phyloP scores from a whole-genome alignment of 2,329 filamentous ascomycete species.

The Curvularia spicifera region DNA sequence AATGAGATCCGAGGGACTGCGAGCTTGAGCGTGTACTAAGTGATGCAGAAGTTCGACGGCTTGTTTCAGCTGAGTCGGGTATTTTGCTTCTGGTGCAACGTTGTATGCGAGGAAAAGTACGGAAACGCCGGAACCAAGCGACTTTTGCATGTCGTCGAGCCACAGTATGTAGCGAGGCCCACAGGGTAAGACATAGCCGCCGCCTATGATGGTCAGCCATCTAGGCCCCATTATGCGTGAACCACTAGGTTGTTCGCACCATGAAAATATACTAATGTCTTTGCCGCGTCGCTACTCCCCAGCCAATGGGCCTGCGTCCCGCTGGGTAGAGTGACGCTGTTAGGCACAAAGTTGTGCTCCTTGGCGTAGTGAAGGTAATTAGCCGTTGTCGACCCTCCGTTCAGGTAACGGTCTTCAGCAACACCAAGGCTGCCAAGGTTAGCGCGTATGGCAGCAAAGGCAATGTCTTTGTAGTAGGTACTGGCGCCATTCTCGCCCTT shows the following conservation, averaged over 20 bases:
- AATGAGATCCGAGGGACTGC: conserved; percentile 52
- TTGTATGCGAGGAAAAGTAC: conserved; percentile 65
- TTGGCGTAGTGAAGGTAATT: conserved; percentile 48
- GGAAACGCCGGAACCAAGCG: conserved; percentile 57
- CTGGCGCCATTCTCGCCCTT: conserved; percentile 45
- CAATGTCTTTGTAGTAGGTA: conserved; percentile 48
- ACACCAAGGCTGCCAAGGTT: conserved; percentile 40
- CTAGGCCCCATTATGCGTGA: background rate
- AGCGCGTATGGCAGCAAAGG: conserved; percentile 39
- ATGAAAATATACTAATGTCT: conserved; percentile 57
- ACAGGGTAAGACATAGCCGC: conserved; percentile 62
- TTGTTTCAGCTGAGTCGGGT: conserved; percentile 59
- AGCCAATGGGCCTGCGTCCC: conserved; percentile 58
- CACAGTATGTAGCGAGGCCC: conserved; percentile 58
- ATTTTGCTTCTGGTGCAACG: conserved; percentile 57
- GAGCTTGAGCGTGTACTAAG: conserved; percentile 48
- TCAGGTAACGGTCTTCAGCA: conserved; percentile 46
- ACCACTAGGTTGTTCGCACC: conserved; percentile 35
- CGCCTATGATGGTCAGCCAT: conserved; percentile 51
- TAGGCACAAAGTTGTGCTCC: conserved; percentile 46
- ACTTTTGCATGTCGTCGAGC: conserved; percentile 53
- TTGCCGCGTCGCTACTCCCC: conserved; percentile 48
- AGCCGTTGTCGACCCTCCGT: conserved; percentile 34
- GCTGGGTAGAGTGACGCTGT: conserved; percentile 48
- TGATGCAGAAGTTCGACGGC: conserved; percentile 54